Percentiles rank a stretch among this genome's conserved stretches.
Evolutionary conservation across 192 early-diverging fungal genomes (phyloP).

Genomic region (Podila minutissima): DNA sequence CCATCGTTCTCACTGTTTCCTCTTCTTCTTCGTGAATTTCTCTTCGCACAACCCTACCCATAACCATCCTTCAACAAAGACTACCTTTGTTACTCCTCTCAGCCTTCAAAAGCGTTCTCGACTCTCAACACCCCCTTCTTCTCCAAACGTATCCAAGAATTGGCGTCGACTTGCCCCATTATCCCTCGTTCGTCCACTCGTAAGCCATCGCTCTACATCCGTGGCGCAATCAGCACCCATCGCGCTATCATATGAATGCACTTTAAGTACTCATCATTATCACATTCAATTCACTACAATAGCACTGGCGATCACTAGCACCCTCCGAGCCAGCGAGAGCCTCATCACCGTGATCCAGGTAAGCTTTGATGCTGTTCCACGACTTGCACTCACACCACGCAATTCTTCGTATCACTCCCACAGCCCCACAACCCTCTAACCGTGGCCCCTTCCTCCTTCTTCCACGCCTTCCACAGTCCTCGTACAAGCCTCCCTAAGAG

Average conservation of each 20-base stretch:
- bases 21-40: too few species aligned
- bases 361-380: not conserved
- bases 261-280: not conserved
- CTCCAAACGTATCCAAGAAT: conserved; percentile 41
- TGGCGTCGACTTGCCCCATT: conserved; percentile 43
- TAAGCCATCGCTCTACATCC: not conserved
- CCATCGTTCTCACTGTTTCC: too few species aligned
- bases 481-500: conserved; percentile 34
- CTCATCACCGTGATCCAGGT: conserved; percentile 17
- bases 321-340: conserved; percentile 9
- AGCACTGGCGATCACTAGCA: conserved; percentile 30
- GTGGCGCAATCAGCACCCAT: not conserved
- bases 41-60: too few species aligned
- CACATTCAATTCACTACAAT: not conserved
- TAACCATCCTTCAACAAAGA: too few species aligned
- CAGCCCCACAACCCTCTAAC: not conserved
- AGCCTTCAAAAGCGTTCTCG: not conserved
- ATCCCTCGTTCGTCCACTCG: conserved; percentile 15
- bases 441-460: not conserved
- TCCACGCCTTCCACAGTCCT: conserved; percentile 5
- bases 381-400: not conserved
- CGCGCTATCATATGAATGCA: not conserved
- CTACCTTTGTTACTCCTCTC: not conserved
- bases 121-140: not conserved
- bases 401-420: not conserved